Percentiles rank a stretch among this genome's conserved stretches.
Evolutionary conservation across 176 grass and related monocot species (phyloP).

Genomic region (Ensete glaucum): DNA sequence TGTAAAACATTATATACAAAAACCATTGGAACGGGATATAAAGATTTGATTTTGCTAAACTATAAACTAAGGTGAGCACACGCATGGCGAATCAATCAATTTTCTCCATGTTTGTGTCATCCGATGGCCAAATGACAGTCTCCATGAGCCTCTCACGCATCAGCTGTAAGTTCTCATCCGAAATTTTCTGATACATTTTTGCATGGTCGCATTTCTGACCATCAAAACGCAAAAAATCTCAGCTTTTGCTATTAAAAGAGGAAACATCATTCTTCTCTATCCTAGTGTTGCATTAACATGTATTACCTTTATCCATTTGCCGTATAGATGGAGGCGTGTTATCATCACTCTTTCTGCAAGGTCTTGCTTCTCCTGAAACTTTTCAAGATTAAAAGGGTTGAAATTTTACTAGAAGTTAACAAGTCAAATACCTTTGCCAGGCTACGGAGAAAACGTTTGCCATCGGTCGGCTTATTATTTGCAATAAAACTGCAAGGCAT

Average conservation of each 20-base stretch:
- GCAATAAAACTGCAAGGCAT: constrained; percentile 45
- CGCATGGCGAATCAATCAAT: constrained; percentile 25
- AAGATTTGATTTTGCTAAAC: neutral
- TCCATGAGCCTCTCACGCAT: constrained; percentile 77
- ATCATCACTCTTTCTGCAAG: constrained; percentile 23
- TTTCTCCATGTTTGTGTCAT: constrained; percentile 41
- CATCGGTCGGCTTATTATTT: constrained; percentile 65
- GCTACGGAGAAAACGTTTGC: constrained; percentile 67
- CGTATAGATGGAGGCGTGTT: constrained; percentile 19
- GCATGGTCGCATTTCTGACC: constrained; percentile 81
- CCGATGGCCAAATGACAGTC: constrained; percentile 65
- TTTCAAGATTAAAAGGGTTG: neutral
- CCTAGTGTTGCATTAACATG: neutral
- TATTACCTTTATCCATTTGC: constrained; percentile 65
- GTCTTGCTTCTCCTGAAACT: constrained; percentile 18
- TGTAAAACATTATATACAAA: neutral
- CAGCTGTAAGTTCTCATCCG: constrained; percentile 73
- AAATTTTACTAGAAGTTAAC: neutral
- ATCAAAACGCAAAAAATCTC: neutral
- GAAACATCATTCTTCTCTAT: neutral
- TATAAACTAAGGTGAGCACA: no score
- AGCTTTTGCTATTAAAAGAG: neutral
- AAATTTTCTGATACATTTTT: constrained; percentile 80
- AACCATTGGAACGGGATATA: neutral
- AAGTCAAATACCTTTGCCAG: constrained; percentile 47